These are phyloP conservation scores for Geosmithia morbida DNA, from an alignment of 2,329 filamentous ascomycete species.

Conservation along the genomic window DNA sequence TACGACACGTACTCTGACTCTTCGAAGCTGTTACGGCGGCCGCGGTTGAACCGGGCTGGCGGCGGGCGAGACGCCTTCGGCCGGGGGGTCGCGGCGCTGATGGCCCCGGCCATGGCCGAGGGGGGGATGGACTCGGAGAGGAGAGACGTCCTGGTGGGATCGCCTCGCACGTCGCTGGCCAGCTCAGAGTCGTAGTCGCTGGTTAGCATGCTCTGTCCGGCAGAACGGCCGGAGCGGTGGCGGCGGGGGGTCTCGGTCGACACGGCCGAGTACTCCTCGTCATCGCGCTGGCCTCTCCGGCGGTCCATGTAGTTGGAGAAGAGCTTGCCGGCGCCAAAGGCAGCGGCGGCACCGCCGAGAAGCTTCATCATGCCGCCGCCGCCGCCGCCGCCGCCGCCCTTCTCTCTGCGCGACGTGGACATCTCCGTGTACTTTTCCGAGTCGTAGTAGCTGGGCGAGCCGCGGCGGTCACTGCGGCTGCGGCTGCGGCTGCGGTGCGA, in stretches of 20 bases:
- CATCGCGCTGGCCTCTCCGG: slow-evolving; percentile 30
- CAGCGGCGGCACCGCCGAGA: slow-evolving; percentile 44
- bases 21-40: slow-evolving; percentile 26
- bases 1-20: slow-evolving; percentile 47
- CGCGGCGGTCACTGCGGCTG: slow-evolving; percentile 23
- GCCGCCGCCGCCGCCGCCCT: slow-evolving; percentile 30
- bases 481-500: slow-evolving; percentile 17
- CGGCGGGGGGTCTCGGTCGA: slow-evolving; percentile 45
- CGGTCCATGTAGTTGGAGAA: slow-evolving; percentile 43
- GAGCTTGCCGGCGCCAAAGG: slow-evolving; percentile 47
- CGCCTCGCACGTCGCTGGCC: slow-evolving; percentile 17
- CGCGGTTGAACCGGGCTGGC: slow-evolving; percentile 23
- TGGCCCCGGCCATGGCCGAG: slow-evolving; percentile 25
- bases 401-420: slow-evolving; percentile 15
- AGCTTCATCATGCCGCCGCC: slow-evolving; percentile 46
- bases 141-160: slow-evolving; percentile 20
- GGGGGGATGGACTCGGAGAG: slow-evolving; percentile 32
- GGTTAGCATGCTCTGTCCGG: slow-evolving; percentile 15
- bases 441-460: slow-evolving; percentile 47
- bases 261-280: slow-evolving; percentile 50
- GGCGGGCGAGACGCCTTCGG: slow-evolving; percentile 30
- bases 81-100: slow-evolving; percentile 26
- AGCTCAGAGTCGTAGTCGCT: slow-evolving; percentile 40
- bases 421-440: slow-evolving; percentile 48
- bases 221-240: slow-evolving; percentile 18